phyloP scores from a whole-genome alignment of 129 eudicot species.

The Helianthus tuberosus region DNA sequence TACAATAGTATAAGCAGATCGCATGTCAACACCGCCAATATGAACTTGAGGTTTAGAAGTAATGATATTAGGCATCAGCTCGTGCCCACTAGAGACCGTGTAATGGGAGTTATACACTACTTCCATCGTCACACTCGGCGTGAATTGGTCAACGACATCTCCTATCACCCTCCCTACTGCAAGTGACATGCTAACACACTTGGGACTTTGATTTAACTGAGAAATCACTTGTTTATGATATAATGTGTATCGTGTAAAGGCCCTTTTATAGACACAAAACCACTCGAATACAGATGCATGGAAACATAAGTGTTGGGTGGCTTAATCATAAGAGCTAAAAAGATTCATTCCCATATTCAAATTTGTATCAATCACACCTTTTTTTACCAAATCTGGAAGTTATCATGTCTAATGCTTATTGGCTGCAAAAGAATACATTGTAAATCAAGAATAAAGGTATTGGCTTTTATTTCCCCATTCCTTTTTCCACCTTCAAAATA shows the following conservation, averaged over 20 bases:
- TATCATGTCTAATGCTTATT: conserved; percentile 26
- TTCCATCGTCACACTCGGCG: conserved; percentile 65
- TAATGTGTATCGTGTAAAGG: conserved; percentile 21
- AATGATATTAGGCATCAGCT: conserved; percentile 73
- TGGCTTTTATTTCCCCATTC: conserved; percentile 28
- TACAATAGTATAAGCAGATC: conserved; percentile 86
- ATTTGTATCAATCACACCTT: conserved; percentile 20
- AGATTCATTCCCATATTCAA: conserved; percentile 33
- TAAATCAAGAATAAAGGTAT: conserved; percentile 41
- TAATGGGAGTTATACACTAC: conserved; percentile 57
- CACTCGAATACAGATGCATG: conserved; percentile 22
- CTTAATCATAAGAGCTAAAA: conserved; percentile 27
- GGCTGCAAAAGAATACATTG: conserved; percentile 30
- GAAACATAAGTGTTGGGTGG: conserved; percentile 38
- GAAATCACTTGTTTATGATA: conserved; percentile 10
- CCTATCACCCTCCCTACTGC: conserved; percentile 79
- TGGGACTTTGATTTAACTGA: conserved; percentile 5
- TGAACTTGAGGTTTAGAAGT: conserved; percentile 64
- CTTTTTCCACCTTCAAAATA: conserved; percentile 24
- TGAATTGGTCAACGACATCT: conserved; percentile 82
- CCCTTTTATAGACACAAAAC: conserved; percentile 55
- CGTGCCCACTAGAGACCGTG: conserved; percentile 73
- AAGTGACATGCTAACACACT: conserved; percentile 41
- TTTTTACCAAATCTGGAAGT: conserved; percentile 40
- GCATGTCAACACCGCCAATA: conserved; percentile 87